Conservation (phyloP, 129 eudicot species). For the carrot (Daucus carota) region DH1_v3.0 NC_030387.2:3922501-3923000, state of each 20-base stretch:
- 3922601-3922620: background rate
- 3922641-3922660: background rate
- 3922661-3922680: background rate
- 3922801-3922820: background rate
- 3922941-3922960: too few relatives aligned
- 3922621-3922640: background rate
- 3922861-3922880: background rate
- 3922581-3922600: too few relatives aligned
- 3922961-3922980: too few relatives aligned
- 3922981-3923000: too few relatives aligned
- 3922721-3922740: background rate
- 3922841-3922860: background rate
- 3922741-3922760: too few relatives aligned
- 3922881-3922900: too few relatives aligned
- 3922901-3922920: background rate
- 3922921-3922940: background rate
- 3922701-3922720: background rate
- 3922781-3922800: background rate
- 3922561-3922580: background rate
- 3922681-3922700: background rate
- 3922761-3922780: background rate
- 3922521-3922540: background rate
- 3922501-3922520: background rate
- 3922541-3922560: background rate
- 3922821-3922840: background rate